phyloP scores from a whole-genome alignment of 2,329 filamentous ascomycete species.

The Lecanosticta acicola region DNA sequence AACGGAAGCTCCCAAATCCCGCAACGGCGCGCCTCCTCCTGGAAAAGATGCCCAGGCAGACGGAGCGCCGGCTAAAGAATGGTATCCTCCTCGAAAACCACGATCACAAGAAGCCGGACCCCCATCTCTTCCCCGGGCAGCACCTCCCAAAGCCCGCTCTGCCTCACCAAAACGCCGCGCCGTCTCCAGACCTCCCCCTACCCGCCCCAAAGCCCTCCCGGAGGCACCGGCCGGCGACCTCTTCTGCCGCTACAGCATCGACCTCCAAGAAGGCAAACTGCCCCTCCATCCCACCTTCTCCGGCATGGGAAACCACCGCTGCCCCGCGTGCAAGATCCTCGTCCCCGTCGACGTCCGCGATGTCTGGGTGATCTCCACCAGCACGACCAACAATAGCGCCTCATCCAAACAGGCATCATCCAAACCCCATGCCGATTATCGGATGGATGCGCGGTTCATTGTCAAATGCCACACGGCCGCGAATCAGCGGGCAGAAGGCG shows the following conservation, averaged over 20 bases:
- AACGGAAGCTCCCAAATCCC: background rate
- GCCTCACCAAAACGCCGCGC: background rate
- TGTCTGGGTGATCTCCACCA: constrained; percentile 20
- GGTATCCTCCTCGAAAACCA: background rate
- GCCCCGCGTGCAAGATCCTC: constrained; percentile 17
- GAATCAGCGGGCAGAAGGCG: constrained; percentile 9
- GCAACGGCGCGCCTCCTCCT: no score
- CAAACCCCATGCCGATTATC: constrained; percentile 11
- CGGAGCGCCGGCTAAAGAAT: background rate
- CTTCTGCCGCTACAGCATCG: constrained; percentile 18
- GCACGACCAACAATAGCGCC: background rate
- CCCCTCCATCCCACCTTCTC: constrained; percentile 16
- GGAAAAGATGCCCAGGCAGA: background rate
- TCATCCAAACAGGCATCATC: constrained; percentile 1
- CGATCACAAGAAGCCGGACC: background rate
- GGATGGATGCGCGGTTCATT: constrained; percentile 21
- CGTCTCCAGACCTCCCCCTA: no score
- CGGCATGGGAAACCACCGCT: constrained; percentile 14
- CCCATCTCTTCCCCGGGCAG: constrained; percentile 1
- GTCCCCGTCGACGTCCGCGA: constrained; percentile 23
- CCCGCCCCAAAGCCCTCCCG: constrained; percentile 12
- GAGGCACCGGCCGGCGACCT: constrained; percentile 7
- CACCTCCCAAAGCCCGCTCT: background rate
- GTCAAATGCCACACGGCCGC: constrained; percentile 19
- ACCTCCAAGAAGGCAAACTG: constrained; percentile 11